Conservation (phyloP, 371 early-diverging fungal species). For the Mortierella sp. region DNA sequence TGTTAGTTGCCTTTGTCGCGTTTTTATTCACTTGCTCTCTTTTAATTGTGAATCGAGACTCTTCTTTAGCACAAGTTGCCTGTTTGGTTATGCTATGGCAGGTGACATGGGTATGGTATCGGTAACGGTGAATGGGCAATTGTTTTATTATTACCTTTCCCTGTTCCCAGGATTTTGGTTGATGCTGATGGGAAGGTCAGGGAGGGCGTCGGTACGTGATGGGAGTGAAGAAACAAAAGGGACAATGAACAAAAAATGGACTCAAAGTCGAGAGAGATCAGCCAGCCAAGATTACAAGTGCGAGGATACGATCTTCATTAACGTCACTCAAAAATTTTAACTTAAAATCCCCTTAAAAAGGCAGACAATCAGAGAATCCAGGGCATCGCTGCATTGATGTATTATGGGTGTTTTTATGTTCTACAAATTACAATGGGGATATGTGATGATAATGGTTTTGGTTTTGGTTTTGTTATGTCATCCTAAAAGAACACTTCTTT, state of each 20-base stretch:
- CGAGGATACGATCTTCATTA: neutral
- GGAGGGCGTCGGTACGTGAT: conserved; percentile 3
- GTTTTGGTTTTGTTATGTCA: neutral
- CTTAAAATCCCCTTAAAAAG: too few species aligned
- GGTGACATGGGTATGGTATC: neutral
- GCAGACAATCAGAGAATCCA: neutral
- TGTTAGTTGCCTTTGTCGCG: conserved; percentile 9
- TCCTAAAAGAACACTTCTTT: conserved; percentile 8
- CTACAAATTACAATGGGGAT: conserved; percentile 5
- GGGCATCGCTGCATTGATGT: neutral
- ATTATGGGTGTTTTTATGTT: neutral
- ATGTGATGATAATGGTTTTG: neutral
- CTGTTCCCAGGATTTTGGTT: neutral
- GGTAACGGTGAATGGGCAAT: neutral
- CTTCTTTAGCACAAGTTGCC: neutral
- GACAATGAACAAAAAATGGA: neutral
- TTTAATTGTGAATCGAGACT: neutral
- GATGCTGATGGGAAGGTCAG: conserved; percentile 3
- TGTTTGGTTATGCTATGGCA: neutral
- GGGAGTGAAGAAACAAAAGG: neutral
- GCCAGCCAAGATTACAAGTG: neutral
- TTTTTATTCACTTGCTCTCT: neutral
- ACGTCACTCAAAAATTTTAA: neutral
- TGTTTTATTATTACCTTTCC: conserved; percentile 8
- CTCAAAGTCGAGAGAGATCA: neutral